Base-by-base conservation (phyloP, 2,329 filamentous ascomycete genomes). In the Colletotrichum shisoi region DNA sequence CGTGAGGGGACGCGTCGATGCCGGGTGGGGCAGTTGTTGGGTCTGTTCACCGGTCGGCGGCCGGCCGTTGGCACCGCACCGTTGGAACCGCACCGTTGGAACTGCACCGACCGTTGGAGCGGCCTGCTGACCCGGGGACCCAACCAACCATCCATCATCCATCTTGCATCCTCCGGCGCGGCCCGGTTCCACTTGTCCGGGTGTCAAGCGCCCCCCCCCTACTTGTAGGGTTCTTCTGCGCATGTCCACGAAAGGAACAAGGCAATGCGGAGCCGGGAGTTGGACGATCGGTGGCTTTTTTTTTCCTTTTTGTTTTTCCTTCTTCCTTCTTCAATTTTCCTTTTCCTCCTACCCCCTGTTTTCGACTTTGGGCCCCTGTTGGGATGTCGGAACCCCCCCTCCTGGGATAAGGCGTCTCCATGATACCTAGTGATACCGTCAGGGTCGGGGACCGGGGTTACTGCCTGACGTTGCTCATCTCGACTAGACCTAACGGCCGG, bases 151-250 rank as follows among this genome's bases (percentile, higher is more conserved):
- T 2, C 27, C 27, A 31, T 31, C 27, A 8, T 8, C 7, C 27
- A 31, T 8, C 27, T 31, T 7, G 27, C 27, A 8, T 31, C 8
- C 31, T 31, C 48, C 48, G 48, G 48, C 27, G 48, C 48, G 48
- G 27, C 27, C 48, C 27, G 27, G 48, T 13, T 17, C 48, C 48
- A 51, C 48, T 34, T 34, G 34, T 31, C 48, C 48, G 48, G 48
- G 17, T 51, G 17, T 27, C 19, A 51, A 9, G 17, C 48, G 24
- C n/a, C 34, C 48, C n/a, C 34, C 48, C 19, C 24, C 24, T 27
- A 27, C 24, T 27, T 27, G 24, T 27, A 27, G 24, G 7, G 27
- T 51, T 4, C 27, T 15, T 34, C 27, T 34, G 48, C 27, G 19
- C n/a, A 17, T 19, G 27, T 31, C 27, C 7, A 31, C 27, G 31